Base-by-base conservation (phyloP, 768 basidiomycete species). In the Russula virescens region DNA sequence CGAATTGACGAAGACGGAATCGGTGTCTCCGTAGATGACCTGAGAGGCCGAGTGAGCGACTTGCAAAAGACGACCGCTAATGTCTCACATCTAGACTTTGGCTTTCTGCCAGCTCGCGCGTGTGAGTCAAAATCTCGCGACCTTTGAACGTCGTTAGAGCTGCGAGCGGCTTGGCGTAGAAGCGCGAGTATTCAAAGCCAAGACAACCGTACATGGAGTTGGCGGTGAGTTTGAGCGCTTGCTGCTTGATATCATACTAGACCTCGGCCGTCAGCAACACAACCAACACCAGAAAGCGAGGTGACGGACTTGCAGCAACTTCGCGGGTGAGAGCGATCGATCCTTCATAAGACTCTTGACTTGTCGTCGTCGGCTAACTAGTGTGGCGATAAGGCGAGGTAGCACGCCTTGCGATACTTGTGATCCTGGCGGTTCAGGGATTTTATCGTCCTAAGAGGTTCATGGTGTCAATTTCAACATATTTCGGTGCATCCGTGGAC, bases 151-250 rank as follows among this genome's bases (percentile, higher is more conserved):
- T 99, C 23, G 95, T 98, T 52, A 99, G 81, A 48, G 97, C 94
- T 18, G 97, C 97, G n/a, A 99, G 84, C 0, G 95, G 94, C 47
- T 92, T 83, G 23, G 97, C 97, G 67, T 94, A 98, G 79, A 98
- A 98, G 54, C 97, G 80, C 11, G 97, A 98, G 68, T 94, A 90
- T 71, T 95, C 94, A 72, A 98, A 98, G 52, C 97, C 97, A 23
- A 99, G 86, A 79, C 97, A 99, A 19, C 97, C 97, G 74, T 99
- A 99, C 97, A 98, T 99, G 80, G 92, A 95, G 77, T 99, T 98
- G 53, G 97, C 97, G 5, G 97, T 99, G 38, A 98, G 85, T 76
- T 98, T 98, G 54, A 98, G 79, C 1, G 97, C 97, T 74, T 91
- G 87, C 69, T 99, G 97, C 71, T 94, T 94, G 77, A 98, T 97